Evolutionary conservation across 345 rosid species (phyloP).

Genomic region (Reutealis trisperma): DNA sequence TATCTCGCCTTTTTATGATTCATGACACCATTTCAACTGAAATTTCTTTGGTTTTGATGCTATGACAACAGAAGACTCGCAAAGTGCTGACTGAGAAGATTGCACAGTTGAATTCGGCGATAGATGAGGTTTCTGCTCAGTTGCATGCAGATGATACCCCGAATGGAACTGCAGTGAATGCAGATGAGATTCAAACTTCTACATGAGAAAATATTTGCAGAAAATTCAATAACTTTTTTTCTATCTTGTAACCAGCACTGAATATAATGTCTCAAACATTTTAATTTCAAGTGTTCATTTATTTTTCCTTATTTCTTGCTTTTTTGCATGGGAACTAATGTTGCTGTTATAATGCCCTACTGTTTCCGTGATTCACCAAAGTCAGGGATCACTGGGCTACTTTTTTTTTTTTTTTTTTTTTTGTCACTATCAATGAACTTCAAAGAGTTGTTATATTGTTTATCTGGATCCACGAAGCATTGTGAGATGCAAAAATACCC

Average conservation of each 20-base stretch:
- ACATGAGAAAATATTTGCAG: neutral
- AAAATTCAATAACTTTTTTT: neutral
- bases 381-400: no score
- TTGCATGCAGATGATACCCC: conserved; percentile 37
- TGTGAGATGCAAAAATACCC: no score
- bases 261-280: neutral
- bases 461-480: no score
- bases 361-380: no score
- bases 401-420: no score
- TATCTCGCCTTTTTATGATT: neutral
- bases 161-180: conserved; percentile 30
- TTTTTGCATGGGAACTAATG: neutral
- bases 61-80: conserved; percentile 42
- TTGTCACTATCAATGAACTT: no score
- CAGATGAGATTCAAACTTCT: conserved; percentile 46
- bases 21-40: neutral
- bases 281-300: neutral
- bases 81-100: conserved; percentile 44
- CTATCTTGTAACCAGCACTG: neutral
- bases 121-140: conserved; percentile 50
- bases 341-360: no score
- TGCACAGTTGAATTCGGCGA: conserved; percentile 48
- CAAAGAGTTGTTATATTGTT: no score
- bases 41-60: conserved; percentile 3
- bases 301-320: neutral